These are phyloP conservation scores for Fusarium sp. DNA, from an alignment of 2,329 filamentous ascomycete genomes.

Conservation along the genomic window DNA sequence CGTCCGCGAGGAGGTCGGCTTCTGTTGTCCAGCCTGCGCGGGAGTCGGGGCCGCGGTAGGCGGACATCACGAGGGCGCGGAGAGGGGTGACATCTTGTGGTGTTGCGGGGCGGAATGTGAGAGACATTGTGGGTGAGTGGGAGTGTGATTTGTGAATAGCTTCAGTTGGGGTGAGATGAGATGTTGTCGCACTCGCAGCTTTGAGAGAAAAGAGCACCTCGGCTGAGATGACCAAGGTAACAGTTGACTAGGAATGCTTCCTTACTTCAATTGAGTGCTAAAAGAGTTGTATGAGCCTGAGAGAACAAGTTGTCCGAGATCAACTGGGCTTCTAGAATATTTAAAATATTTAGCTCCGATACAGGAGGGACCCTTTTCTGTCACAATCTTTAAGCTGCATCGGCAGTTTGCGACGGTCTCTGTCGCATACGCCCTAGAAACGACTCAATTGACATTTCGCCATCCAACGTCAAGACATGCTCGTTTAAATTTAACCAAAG, in stretches of 20 bases:
- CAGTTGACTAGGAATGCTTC: not conserved
- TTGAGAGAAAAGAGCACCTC: not conserved
- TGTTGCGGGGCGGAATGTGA: constrained; percentile 41
- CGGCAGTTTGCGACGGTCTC: not conserved
- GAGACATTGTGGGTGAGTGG: constrained; percentile 17
- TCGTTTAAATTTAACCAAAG: constrained; percentile 1
- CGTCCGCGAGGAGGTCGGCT: constrained; percentile 54
- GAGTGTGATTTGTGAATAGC: not conserved
- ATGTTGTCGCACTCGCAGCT: not conserved
- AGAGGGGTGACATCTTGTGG: constrained; percentile 46
- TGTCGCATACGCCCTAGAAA: constrained; percentile 8
- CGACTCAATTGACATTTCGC: constrained; percentile 7
- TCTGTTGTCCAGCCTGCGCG: constrained; percentile 59
- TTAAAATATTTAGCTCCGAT: constrained; percentile 14
- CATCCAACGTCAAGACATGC: not conserved
- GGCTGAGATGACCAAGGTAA: not conserved
- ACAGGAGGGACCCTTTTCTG: not conserved
- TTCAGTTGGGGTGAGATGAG: not conserved
- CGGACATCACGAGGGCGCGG: constrained; percentile 53
- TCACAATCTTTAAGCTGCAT: not conserved
- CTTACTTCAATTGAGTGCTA: not conserved
- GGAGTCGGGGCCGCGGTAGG: constrained; percentile 55
- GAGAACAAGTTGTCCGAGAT: not conserved
- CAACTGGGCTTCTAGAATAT: not conserved
- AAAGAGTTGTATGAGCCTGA: not conserved